phyloP scores from a whole-genome alignment of 2,329 filamentous ascomycete genomes.

The Ophiostoma tasmaniense region DNA sequence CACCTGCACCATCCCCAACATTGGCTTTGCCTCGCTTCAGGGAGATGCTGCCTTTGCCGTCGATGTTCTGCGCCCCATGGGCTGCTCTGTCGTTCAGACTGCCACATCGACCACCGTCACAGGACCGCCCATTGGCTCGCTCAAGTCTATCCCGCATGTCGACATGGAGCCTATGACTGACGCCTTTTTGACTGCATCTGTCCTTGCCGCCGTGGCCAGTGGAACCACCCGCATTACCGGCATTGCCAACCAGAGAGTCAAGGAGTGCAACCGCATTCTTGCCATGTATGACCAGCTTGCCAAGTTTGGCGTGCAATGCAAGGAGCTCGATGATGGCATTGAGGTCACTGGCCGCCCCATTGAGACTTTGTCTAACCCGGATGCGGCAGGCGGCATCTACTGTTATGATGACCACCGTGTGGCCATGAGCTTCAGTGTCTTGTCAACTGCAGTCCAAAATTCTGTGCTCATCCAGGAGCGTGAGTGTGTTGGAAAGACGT shows the following conservation, averaged over 20 bases:
- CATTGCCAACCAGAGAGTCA: conserved; percentile 95
- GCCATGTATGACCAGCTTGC: conserved; percentile 93
- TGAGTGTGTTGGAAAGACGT: conserved; percentile 93
- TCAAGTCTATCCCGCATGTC: conserved; percentile 70
- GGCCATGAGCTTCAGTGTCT: conserved; percentile 95
- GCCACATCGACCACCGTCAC: conserved; percentile 84
- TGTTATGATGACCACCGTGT: conserved; percentile 98
- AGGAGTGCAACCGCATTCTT: conserved; percentile 92
- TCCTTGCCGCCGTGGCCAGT: conserved; percentile 79
- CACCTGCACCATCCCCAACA: conserved; percentile 92
- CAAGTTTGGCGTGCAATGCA: conserved; percentile 82
- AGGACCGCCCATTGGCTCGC: conserved; percentile 64
- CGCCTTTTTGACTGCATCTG: conserved; percentile 90
- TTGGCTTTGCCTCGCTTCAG: conserved; percentile 83
- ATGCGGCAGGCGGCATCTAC: conserved; percentile 53
- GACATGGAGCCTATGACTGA: conserved; percentile 99
- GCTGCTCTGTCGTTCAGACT: conserved; percentile 80
- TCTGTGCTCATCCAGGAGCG: conserved; percentile 76
- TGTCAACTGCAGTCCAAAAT: conserved; percentile 62
- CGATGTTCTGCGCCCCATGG: conserved; percentile 86
- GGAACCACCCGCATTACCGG: conserved; percentile 81
- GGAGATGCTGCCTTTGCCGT: conserved; percentile 91
- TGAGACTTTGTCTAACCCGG: conserved; percentile 43
- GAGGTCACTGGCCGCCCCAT: conserved; percentile 52
- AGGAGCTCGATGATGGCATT: conserved; percentile 91